phyloP scores from a whole-genome alignment of 805 yeast species.

The Wickerhamomyces bovis region DNA sequence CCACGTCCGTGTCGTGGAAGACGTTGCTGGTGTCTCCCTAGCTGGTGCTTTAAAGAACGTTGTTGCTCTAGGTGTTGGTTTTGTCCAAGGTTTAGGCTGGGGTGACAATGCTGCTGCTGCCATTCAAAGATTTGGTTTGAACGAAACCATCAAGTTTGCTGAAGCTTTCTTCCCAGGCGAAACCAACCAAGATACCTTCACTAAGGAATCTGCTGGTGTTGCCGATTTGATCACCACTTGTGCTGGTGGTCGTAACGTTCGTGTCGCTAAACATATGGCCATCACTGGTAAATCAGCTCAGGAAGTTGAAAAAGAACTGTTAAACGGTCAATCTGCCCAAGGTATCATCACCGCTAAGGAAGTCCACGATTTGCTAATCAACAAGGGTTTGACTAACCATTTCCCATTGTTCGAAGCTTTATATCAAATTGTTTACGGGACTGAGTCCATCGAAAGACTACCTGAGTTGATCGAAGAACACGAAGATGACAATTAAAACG shows the following conservation, averaged over 20 bases:
- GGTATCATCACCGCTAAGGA: constrained; percentile 89
- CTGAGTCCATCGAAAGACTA: constrained; percentile 65
- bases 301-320: constrained; percentile 77
- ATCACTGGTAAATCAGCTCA: constrained; percentile 67
- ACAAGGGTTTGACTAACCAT: constrained; percentile 35
- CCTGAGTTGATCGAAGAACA: constrained; percentile 59
- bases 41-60: constrained; percentile 97
- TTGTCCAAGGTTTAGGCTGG: constrained; percentile 97
- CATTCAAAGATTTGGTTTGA: constrained; percentile 90
- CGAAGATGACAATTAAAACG: constrained; percentile 3
- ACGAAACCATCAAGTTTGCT: constrained; percentile 86
- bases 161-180: constrained; percentile 63
- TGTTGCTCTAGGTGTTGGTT: constrained; percentile 94
- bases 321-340: constrained; percentile 96
- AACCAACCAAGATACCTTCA: constrained; percentile 56
- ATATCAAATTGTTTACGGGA: constrained; percentile 75
- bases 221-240: constrained; percentile 98
- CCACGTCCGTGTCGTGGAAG: constrained; percentile 90
- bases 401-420: constrained; percentile 70
- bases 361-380: constrained; percentile 60
- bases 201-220: constrained; percentile 94
- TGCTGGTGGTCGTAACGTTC: constrained; percentile 94
- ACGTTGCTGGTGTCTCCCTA: constrained; percentile 92
- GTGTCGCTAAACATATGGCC: constrained; percentile 85
- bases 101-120: constrained; percentile 99